Evolutionary conservation across 257 asterid species (phyloP), one percentile per base, ranked within the genome.

Genomic region (Solanum arcanum): DNA sequence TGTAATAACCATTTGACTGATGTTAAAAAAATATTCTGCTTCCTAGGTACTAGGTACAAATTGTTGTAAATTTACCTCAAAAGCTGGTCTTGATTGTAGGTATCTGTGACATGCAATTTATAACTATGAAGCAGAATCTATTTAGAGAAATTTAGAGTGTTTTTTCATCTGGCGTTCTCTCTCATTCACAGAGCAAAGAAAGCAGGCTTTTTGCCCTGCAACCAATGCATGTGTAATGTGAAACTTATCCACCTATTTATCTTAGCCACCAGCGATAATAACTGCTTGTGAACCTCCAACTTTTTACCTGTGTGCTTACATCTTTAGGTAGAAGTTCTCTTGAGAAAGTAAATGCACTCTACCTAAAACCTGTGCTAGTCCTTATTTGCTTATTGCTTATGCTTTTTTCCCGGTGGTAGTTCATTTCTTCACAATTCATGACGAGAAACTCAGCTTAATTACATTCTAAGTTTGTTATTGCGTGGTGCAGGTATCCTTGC

Each of bases 401-500:
- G n/a, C 18, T 25, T 16, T 41, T 20, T 29, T 77, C 25, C 2
- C 0, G 15, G 62, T 25, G n/a, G 62, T 25, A 77, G 62, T 77
- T 41, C 23, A 75, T 13, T 8, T 14, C 29, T 77, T 12, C 18
- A 12, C 18, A 42, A 77, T 77, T 8, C n/a, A n/a, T 7, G 62
- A 77, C 9, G 3, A 77, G 47, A 14, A 25, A 77, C 39, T 44
- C 39, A 44, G 60, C 15, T 33, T 12, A 42, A 27, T 41, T 35
- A 12, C 25, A n/a, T 76, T 37, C 49, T 77, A 15, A 4, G 9
- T 39, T 62, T 35, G 23, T 47, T 39, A 49, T 80, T 49, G 74
- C 64, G 20, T 80, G 75, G 15, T 82, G 70, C 90, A 95, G 99
- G 98, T 88, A 95, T 95, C 86, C 96, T 97, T 75, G 99, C 99